Evolutionary conservation across 352 stramenopile genomes (phyloP).

Genomic region (Phytophthora pluvialis): DNA sequence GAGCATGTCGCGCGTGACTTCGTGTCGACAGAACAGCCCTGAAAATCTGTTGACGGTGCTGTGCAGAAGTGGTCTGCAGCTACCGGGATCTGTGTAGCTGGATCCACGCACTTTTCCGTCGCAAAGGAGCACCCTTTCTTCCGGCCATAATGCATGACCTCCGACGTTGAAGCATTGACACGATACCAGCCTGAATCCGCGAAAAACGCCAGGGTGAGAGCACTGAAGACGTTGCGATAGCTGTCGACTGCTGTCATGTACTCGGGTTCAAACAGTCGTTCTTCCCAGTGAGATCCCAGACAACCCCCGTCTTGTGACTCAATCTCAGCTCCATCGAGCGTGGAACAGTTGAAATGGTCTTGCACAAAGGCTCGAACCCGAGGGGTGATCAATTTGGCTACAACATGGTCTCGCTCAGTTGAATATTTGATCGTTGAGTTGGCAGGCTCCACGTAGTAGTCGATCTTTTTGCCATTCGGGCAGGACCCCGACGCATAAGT

Average conservation of each 20-base stretch:
- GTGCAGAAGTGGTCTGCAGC: constrained; percentile 64
- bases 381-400: constrained; percentile 70
- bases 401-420: constrained; percentile 48
- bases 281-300: constrained; percentile 80
- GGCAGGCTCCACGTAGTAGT: constrained; percentile 45
- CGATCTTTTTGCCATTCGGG: constrained; percentile 56
- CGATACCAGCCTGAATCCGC: constrained; percentile 82
- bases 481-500: constrained; percentile 39
- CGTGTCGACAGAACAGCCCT: constrained; percentile 74
- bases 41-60: constrained; percentile 23
- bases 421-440: constrained; percentile 57
- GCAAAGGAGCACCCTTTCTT: constrained; percentile 66
- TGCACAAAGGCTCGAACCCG: constrained; percentile 54
- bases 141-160: constrained; percentile 64
- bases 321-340: constrained; percentile 64
- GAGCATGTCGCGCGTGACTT: constrained; percentile 64
- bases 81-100: constrained; percentile 39
- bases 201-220: constrained; percentile 76
- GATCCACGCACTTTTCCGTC: constrained; percentile 61
- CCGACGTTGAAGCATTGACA: constrained; percentile 48
- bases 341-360: constrained; percentile 66
- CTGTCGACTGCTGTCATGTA: constrained; percentile 77
- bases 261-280: constrained; percentile 76
- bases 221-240: constrained; percentile 67
- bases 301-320: constrained; percentile 81